phyloP scores from a whole-genome alignment of 306 rosid species.

The Hippophae gyantsensis region DNA sequence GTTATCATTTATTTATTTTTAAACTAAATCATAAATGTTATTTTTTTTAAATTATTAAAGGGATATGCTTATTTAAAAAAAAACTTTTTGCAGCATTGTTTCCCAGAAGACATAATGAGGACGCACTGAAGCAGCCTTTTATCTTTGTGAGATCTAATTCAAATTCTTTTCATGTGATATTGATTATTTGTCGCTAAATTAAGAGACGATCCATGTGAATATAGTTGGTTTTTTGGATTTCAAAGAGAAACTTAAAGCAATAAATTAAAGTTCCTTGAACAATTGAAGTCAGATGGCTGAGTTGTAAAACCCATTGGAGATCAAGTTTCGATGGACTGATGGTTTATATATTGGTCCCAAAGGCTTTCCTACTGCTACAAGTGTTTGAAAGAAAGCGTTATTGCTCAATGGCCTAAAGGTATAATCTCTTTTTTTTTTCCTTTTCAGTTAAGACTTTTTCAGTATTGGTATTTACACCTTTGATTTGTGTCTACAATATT shows the following conservation, averaged over 20 bases:
- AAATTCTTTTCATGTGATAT: constrained; percentile 15
- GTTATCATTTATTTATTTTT: too few species aligned
- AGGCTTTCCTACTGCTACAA: constrained; percentile 66
- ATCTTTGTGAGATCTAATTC: constrained; percentile 22
- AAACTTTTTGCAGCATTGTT: constrained; percentile 4
- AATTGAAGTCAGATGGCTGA: constrained; percentile 46
- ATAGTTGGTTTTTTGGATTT: constrained; percentile 14
- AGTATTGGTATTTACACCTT: not conserved
- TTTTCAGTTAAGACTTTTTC: not conserved
- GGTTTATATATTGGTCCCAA: constrained; percentile 86
- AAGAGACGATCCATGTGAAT: constrained; percentile 17
- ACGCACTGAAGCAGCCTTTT: not conserved
- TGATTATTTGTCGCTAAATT: constrained; percentile 6
- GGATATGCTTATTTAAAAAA: too few species aligned
- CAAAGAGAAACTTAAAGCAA: constrained; percentile 1
- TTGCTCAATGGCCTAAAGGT: constrained; percentile 96
- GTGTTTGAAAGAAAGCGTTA: constrained; percentile 71
- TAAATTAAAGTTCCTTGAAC: constrained; percentile 12
- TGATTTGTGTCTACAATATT: too few species aligned
- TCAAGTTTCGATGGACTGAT: constrained; percentile 74
- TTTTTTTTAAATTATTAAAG: too few species aligned
- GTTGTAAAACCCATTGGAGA: constrained; percentile 64
- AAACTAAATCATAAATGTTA: too few species aligned
- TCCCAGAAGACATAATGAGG: constrained; percentile 22
- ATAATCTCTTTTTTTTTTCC: constrained; percentile 3